Evolutionary conservation across 805 yeast genomes (phyloP), one percentile per base, ranked within the genome.

Genomic region (Metschnikowia vanudenii): DNA sequence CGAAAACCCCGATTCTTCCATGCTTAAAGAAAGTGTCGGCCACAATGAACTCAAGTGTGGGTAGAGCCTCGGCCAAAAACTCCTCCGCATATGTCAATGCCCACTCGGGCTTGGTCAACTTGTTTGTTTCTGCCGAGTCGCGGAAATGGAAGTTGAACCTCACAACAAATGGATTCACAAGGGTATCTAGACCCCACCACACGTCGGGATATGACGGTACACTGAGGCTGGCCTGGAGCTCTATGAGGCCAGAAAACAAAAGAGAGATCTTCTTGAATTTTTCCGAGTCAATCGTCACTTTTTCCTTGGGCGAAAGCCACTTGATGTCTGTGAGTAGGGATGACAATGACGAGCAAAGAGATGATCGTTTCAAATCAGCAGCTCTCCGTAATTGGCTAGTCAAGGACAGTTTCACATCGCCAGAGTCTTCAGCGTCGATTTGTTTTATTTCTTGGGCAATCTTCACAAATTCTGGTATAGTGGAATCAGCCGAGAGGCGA

Each of bases 41-140:
- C 43, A 78, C 67, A 2, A 75, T 60, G 28, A 67, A 57, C 29
- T 69, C 71, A 32, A 81, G 62, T 22, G 68, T 62, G 31, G 64
- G 57, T 16, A 78, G 43, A 43, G 79, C 72, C 20, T 67, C 69
- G 7, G 57, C 52, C 16, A 79, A 44, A 49, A 74, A 77, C 12
- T 69, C 67, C 47, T 72, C 75, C 5, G 78, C 58, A 54, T 75
- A 84, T 14, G 68, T 63, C 49, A 84, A 73, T 3, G 82, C 76
- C 84, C 88, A 85, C 58, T 85, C 91, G 1, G 92, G 91, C 56
- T 81, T 81, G 47, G 83, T 82, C 20, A 79, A 57, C 37, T 80
- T 75, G 55, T 83, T 84, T 0, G 91, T 85, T 29, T 82, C 85
- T 24, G 73, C 65, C 1, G 59, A 37, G 4, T 77, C 68, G 40